These are phyloP conservation scores for Diaporthe sp. DNA, from an alignment of 2,329 filamentous ascomycete genomes.

Conservation along the genomic window DNA sequence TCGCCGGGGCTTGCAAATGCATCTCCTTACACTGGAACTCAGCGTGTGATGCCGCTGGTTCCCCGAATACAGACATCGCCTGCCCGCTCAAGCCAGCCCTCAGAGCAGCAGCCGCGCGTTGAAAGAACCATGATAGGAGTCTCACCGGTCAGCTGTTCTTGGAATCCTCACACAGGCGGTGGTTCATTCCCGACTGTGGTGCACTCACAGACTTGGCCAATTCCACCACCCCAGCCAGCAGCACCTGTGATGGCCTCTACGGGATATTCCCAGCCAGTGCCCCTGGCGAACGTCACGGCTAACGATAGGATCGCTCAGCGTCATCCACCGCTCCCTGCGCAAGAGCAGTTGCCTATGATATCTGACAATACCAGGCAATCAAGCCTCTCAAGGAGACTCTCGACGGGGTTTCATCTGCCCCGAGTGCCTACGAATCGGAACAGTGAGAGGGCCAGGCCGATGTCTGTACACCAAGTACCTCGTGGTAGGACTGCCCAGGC, in stretches of 20 bases:
- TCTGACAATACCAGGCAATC: conserved; percentile 50
- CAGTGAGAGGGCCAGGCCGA: conserved; percentile 35
- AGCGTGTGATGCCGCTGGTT: conserved; percentile 35
- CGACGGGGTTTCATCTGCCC: conserved; percentile 54
- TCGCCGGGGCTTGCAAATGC: conserved; percentile 26
- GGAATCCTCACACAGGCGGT: conserved; percentile 37
- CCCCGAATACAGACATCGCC: conserved; percentile 37
- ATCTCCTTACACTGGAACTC: conserved; percentile 35
- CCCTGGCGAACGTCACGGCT: conserved; percentile 45
- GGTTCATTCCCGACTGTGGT: conserved; percentile 40
- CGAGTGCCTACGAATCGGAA: conserved; percentile 50
- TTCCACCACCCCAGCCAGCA: conserved; percentile 41
- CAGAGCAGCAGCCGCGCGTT: conserved; percentile 35
- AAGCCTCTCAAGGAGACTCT: conserved; percentile 52
- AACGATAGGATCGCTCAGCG: conserved; percentile 47
- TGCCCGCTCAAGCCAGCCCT: conserved; percentile 36
- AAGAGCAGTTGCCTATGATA: conserved; percentile 52
- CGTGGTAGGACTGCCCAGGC: conserved; percentile 24
- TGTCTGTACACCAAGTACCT: conserved; percentile 24
- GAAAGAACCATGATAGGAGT: conserved; percentile 18
- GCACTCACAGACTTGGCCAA: conserved; percentile 60
- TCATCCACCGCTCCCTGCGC: conserved; percentile 51
- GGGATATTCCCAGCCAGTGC: conserved; percentile 55
- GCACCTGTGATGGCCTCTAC: conserved; percentile 35
- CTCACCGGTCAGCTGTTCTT: conserved; percentile 33